A percentile compares a stretch with the other conserved stretches of the same genome.
phyloP scores from a whole-genome alignment of 805 yeast genomes.

The Candida adriatica region DNA sequence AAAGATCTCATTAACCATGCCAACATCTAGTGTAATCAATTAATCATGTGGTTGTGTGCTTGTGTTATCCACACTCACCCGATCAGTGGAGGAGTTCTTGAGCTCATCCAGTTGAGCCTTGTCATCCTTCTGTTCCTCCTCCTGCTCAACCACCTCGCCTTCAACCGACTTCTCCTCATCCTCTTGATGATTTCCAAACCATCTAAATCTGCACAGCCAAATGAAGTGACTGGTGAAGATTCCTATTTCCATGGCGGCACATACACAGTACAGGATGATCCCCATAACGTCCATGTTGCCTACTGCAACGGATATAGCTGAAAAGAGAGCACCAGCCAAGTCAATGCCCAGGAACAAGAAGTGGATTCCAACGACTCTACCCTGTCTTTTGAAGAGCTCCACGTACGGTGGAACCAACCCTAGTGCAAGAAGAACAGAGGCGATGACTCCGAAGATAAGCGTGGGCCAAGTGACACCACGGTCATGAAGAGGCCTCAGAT shows the following conservation, averaged over 20 bases:
- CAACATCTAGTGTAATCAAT: too few species aligned
- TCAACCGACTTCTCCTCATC: conserved; percentile 11
- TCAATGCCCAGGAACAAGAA: conserved; percentile 73
- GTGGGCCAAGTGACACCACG: conserved; percentile 68
- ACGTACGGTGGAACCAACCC: conserved; percentile 89
- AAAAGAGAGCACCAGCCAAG: conserved; percentile 74
- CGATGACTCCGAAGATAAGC: conserved; percentile 72
- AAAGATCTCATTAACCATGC: too few species aligned
- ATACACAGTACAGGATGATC: conserved; percentile 56
- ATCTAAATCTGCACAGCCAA: conserved; percentile 44
- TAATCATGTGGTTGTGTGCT: too few species aligned
- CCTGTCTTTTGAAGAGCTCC: conserved; percentile 72
- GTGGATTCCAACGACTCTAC: conserved; percentile 86
- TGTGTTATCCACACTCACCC: too few species aligned
- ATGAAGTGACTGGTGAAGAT: conserved; percentile 54
- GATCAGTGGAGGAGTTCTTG: too few species aligned
- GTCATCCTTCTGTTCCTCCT: background rate
- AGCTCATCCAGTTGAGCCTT: background rate
- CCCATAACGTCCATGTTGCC: conserved; percentile 68
- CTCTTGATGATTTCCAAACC: conserved; percentile 16
- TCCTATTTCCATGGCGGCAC: conserved; percentile 63
- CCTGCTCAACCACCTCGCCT: background rate
- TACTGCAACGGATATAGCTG: conserved; percentile 53
- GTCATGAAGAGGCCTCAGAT: conserved; percentile 52
- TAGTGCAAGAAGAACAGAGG: conserved; percentile 64